Percentiles rank a stretch among this genome's conserved stretches.
These are phyloP conservation scores for Megacollybia marginata DNA, from an alignment of 768 basidiomycete genomes.

Conservation along the genomic window DNA sequence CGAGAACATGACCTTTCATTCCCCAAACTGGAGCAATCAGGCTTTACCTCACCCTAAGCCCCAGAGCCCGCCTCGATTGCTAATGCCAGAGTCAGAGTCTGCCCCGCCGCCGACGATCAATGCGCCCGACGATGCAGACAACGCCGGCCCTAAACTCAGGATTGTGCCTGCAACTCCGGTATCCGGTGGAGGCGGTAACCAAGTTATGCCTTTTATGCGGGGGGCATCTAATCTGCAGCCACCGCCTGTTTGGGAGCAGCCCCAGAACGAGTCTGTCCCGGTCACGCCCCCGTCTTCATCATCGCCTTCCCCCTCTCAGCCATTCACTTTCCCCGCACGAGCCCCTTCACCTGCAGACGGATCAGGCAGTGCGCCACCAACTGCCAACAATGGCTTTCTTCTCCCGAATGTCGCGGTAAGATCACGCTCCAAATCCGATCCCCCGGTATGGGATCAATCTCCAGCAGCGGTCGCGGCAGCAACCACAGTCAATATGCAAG, in stretches of 20 bases:
- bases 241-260: background rate
- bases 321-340: slow-evolving; percentile 18
- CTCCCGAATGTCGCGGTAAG: slow-evolving; percentile 31
- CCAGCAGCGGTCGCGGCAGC: slow-evolving; percentile 6
- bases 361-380: slow-evolving; percentile 16
- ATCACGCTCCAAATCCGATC: slow-evolving; percentile 56
- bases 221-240: slow-evolving; percentile 29
- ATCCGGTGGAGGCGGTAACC: slow-evolving; percentile 34
- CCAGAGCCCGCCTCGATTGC: slow-evolving; percentile 52
- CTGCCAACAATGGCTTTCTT: slow-evolving; percentile 27
- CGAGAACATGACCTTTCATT: slow-evolving; percentile 57
- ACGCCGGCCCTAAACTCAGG: slow-evolving; percentile 57
- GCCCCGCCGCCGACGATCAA: slow-evolving; percentile 46
- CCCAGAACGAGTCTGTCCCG: background rate
- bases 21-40: slow-evolving; percentile 49
- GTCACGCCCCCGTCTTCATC: slow-evolving; percentile 3
- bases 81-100: slow-evolving; percentile 13
- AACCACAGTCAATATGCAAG: slow-evolving; percentile 31
- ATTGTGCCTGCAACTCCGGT: slow-evolving; percentile 83
- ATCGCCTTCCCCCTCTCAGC: slow-evolving; percentile 1
- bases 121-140: slow-evolving; percentile 49
- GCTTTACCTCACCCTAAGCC: slow-evolving; percentile 45
- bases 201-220: slow-evolving; percentile 42
- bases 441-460: slow-evolving; percentile 43
- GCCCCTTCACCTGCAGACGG: slow-evolving; percentile 19